Evolutionary conservation across 129 eudicot genomes (phyloP).

Genomic region (Saussurea involucrata): DNA sequence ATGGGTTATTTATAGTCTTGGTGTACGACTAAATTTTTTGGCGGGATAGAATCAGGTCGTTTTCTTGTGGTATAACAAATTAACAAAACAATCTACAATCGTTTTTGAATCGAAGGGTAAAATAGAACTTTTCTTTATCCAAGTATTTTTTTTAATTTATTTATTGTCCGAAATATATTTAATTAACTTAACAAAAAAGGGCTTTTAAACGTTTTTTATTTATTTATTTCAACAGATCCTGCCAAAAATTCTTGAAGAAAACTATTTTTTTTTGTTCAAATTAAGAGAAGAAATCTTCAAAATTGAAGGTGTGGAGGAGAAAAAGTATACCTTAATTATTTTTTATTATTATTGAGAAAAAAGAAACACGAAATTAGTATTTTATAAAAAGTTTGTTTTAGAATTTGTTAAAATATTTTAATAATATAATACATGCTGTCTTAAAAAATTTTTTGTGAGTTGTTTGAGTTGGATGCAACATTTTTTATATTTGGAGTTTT

Average conservation of each 20-base stretch:
- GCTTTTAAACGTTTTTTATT: too few species aligned
- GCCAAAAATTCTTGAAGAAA: too few species aligned
- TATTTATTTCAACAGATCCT: too few species aligned
- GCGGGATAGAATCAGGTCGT: constrained; percentile 8
- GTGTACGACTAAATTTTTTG: background rate
- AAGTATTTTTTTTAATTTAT: too few species aligned
- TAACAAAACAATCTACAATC: background rate
- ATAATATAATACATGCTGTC: too few species aligned
- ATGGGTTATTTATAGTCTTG: background rate
- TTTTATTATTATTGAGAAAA: too few species aligned
- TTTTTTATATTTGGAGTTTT: background rate
- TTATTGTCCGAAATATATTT: too few species aligned
- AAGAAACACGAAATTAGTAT: background rate
- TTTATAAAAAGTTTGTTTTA: background rate
- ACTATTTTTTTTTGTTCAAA: too few species aligned
- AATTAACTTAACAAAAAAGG: too few species aligned
- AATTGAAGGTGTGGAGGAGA: background rate
- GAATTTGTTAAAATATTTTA: too few species aligned
- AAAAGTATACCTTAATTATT: too few species aligned
- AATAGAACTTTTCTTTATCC: background rate
- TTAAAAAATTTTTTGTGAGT: too few species aligned
- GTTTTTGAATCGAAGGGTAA: background rate
- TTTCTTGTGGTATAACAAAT: background rate
- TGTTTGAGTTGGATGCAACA: background rate
- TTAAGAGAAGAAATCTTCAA: background rate